Evolutionary conservation across 768 basidiomycete genomes (phyloP), one percentile per base, ranked within the genome.

Genomic region (Phylloporus arenicola): DNA sequence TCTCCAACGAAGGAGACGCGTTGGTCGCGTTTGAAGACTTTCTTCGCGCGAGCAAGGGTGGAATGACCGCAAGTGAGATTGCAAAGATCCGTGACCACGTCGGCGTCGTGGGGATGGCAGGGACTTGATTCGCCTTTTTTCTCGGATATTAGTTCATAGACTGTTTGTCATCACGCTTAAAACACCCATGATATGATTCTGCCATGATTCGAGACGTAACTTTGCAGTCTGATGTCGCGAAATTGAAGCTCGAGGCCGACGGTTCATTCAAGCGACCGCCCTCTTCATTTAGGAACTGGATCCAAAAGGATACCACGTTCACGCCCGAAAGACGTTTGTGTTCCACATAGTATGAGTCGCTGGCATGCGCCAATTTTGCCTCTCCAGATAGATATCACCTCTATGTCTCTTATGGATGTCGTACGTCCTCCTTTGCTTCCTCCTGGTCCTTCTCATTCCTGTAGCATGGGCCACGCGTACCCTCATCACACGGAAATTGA

Each of bases 391-490:
- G 94, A 42, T 97, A 97, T 65, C 88, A 89, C 58, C 87, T 95
- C 57, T 95, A 90, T 59, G 88, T 96, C 51, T 88, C 86, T 4
- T 82, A 83, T 56, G 82, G 86, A 2, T 97, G 92, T 60, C 92
- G 88, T 90, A 55, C 64, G 85, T 57, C 25, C 24, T 2, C 1
- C n/a, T 14, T 17, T 17, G 2, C n/a, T 30, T 30, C 14, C 19
- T 5, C 11, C 3, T 0, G 10, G 5, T n/a, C 12, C 1, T 37
- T 24, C 25, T 20, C 10, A 20, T 29, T 22, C 38, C 24, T 12
- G 12, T 43, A 89, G 87, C 95, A 10, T 98, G 94, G 95, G 95
- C 95, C 0, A 91, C 92, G 24, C 79, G 95, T 56, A 81, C 93
- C 4, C 73, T 96, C 53, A 96, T 98, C 59, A 75, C 86, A 4